Percentiles rank a stretch among this genome's conserved stretches.
Evolutionary conservation across 1,284 basidiomycete species (phyloP).

Genomic region (Inonotus hispidus): DNA sequence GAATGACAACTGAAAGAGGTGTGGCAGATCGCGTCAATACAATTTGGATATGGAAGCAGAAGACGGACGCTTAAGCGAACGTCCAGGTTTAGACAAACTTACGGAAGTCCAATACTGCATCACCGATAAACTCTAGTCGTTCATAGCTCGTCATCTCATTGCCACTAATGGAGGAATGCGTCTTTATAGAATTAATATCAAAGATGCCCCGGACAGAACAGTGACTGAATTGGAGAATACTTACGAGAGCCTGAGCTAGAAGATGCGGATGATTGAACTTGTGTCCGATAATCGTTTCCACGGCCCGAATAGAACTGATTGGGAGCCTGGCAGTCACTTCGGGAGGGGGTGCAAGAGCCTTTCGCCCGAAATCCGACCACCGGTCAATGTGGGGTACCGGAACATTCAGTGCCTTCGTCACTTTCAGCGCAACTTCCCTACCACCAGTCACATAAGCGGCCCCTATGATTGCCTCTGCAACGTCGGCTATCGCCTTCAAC

Average conservation of each 20-base stretch:
- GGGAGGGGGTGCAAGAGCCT: conserved; percentile 37
- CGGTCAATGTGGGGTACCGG: conserved; percentile 52
- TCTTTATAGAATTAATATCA: conserved; percentile 33
- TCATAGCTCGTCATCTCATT: conserved; percentile 57
- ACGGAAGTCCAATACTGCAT: conserved; percentile 78
- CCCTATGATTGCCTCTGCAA: conserved; percentile 75
- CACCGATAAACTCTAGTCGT: conserved; percentile 76
- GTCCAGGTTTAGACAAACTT: conserved; percentile 16
- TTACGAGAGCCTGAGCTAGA: conserved; percentile 66
- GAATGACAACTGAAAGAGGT: conserved; percentile 56
- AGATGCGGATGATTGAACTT: conserved; percentile 55
- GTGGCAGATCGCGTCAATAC: conserved; percentile 8
- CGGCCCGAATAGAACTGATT: conserved; percentile 41
- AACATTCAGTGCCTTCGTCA: conserved; percentile 56
- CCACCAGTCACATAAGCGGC: conserved; percentile 72
- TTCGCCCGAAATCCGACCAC: conserved; percentile 66
- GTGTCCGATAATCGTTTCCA: conserved; percentile 60
- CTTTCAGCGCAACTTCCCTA: conserved; percentile 54
- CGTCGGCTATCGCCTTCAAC: conserved; percentile 69
- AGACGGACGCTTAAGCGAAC: not conserved
- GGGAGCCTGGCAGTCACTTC: conserved; percentile 38
- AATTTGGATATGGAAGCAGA: not conserved
- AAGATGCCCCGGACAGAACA: not conserved
- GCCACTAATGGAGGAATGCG: conserved; percentile 55
- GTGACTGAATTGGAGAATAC: conserved; percentile 19